Conservation (phyloP, 805 yeast genomes). For the Starmerella asiatica region DNA sequence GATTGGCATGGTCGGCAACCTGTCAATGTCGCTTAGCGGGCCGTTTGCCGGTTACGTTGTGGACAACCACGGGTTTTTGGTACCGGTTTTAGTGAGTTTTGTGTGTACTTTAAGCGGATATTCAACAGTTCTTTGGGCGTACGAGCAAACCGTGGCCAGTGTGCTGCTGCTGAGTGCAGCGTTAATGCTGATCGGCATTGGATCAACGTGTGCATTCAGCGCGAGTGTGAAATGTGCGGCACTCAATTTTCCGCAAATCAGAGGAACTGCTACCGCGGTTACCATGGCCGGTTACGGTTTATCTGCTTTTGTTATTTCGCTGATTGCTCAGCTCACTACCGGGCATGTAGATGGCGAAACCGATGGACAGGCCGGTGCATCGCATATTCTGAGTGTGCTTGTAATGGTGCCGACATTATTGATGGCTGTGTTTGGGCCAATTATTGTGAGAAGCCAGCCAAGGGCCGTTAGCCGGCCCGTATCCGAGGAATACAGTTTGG, state of each 20-base stretch:
- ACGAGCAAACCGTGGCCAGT: slow-evolving; percentile 26
- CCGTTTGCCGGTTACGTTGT: slow-evolving; percentile 56
- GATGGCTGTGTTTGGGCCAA: slow-evolving; percentile 26
- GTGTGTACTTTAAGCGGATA: slow-evolving; percentile 42
- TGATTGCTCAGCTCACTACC: slow-evolving; percentile 35
- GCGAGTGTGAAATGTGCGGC: slow-evolving; percentile 65
- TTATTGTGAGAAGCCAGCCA: slow-evolving; percentile 14
- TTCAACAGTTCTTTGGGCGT: slow-evolving; percentile 40
- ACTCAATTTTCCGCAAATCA: slow-evolving; percentile 45
- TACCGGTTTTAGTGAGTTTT: slow-evolving; percentile 41
- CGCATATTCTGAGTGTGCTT: slow-evolving; percentile 36
- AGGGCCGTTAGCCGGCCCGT: slow-evolving; percentile 1
- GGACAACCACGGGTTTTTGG: slow-evolving; percentile 47
- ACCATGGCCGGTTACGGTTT: slow-evolving; percentile 66
- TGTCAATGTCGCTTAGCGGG: slow-evolving; percentile 52
- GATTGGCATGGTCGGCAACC: slow-evolving; percentile 53
- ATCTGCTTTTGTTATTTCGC: slow-evolving; percentile 55
- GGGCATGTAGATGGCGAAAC: slow-evolving; percentile 1
- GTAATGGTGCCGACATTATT: slow-evolving; percentile 38
- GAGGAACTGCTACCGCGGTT: slow-evolving; percentile 64
- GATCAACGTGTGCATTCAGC: slow-evolving; percentile 52
- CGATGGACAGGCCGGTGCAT: slow-evolving; percentile 41
- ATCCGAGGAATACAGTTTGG: slow-evolving; percentile 11
- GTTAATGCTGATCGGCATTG: slow-evolving; percentile 47
- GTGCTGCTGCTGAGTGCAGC: slow-evolving; percentile 34